Percentiles rank a stretch among this genome's conserved stretches.
Evolutionary conservation across 371 early-diverging fungal genomes (phyloP).

Genomic region (Parasitella parasitica): DNA sequence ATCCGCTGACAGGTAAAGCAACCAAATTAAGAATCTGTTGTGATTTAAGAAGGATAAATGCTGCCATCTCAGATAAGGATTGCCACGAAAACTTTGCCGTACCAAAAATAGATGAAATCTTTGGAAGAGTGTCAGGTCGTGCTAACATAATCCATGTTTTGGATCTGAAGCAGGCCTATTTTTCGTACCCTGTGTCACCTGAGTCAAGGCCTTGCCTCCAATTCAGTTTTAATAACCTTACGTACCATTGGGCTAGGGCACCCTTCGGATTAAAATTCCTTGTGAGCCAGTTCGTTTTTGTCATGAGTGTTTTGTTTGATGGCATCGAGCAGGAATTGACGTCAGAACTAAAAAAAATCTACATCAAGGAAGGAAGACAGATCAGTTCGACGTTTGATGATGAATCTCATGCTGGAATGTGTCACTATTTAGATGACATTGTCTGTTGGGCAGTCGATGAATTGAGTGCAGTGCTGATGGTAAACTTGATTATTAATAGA

Average conservation of each 20-base stretch:
- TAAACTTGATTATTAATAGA: slow-evolving; percentile 12
- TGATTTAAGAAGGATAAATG: neutral
- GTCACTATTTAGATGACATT: neutral
- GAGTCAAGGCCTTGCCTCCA: neutral
- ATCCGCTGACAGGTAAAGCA: neutral
- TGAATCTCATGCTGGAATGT: neutral
- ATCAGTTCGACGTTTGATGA: neutral
- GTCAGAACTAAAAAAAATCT: neutral
- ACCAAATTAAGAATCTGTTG: neutral
- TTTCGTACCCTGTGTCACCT: neutral
- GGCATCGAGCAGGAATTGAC: neutral
- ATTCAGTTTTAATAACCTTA: neutral
- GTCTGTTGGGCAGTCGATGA: neutral
- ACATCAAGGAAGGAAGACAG: neutral
- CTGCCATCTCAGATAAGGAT: neutral
- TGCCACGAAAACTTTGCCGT: neutral
- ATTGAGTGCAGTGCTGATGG: neutral
- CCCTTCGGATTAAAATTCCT: neutral
- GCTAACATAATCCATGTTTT: neutral
- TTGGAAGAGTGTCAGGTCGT: neutral
- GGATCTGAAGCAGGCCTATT: neutral
- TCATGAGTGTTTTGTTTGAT: neutral
- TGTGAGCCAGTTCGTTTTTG: neutral
- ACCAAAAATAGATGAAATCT: slow-evolving; percentile 5
- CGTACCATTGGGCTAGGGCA: neutral